Evolutionary conservation across 768 basidiomycete genomes (phyloP), one percentile per base, ranked within the genome.

Genomic region (Boletus barrowsii): DNA sequence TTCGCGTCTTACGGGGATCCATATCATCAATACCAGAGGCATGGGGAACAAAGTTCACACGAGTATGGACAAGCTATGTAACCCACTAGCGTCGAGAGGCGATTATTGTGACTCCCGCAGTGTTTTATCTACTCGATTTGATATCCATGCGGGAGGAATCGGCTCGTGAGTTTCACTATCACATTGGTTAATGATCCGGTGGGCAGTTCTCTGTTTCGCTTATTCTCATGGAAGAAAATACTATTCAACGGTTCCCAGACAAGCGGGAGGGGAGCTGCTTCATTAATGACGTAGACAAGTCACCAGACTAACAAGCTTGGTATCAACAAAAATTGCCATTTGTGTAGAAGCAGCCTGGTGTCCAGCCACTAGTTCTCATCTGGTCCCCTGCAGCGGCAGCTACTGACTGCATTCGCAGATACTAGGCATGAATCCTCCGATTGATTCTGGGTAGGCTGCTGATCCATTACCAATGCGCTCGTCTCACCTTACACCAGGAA

Each of bases 61-160:
- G 68, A 67, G 50, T 70, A 65, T 42, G 69, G 70, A 60, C 70
- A 69, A 49, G 69, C 70, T 55, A 55, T 70, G 65, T 70, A 70
- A 55, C 48, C 29, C 51, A n/a, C 40, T 47, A 53, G 59, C 26
- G 32, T 41, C 42, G 53, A 53, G 56, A 58, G 54, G 56, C 47
- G 51, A 55, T n/a, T 58, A 26, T 61, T 55, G 44, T 55, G 53
- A 53, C 40, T 51, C 37, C 37, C 20, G 35, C 48, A 55, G 52
- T 72, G 62, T 70, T 66, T 59, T 56, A 64, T 62, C 51, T 61
- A 66, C 54, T 64, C 48, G 60, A 58, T 53, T 66, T 68, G 66
- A 54, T 44, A 45, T 54, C 17, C 43, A 32, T 43, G 39, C 47
- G 53, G 41, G 54, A 51, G 51, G 51, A 36, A 42, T 9, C 9